These are phyloP conservation scores for Venturia pyrina DNA, from an alignment of 2,329 filamentous ascomycete genomes.

Conservation along the genomic window DNA sequence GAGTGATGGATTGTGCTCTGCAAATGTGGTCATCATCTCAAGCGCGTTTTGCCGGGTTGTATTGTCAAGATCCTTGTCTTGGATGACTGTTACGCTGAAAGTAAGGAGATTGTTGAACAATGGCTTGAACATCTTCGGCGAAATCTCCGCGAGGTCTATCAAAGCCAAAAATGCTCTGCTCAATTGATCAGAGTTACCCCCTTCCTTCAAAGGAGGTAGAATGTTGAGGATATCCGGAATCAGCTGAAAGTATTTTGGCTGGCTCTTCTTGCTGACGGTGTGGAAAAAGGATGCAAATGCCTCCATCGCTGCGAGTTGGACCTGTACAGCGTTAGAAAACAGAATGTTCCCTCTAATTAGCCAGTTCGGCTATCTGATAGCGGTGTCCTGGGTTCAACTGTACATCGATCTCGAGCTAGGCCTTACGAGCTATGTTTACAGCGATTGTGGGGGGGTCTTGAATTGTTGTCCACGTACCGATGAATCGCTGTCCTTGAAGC, in stretches of 20 bases:
- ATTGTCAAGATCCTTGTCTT: conserved; percentile 89
- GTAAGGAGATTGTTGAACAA: conserved; percentile 89
- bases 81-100: conserved; percentile 87
- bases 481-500: conserved; percentile 82
- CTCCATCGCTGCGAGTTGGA: conserved; percentile 89
- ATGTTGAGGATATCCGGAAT: conserved; percentile 91
- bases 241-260: conserved; percentile 77
- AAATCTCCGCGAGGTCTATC: conserved; percentile 89
- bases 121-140: conserved; percentile 93
- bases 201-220: conserved; percentile 85
- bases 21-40: conserved; percentile 96
- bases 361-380: not conserved
- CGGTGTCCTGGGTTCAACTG: not conserved
- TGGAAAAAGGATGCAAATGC: conserved; percentile 95
- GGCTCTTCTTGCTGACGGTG: conserved; percentile 76
- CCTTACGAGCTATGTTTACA: not conserved
- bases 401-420: conserved; percentile 11
- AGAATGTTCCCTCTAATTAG: not conserved
- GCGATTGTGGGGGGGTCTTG: not conserved
- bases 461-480: conserved; percentile 43
- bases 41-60: conserved; percentile 87
- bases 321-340: conserved; percentile 38
- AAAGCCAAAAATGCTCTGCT: conserved; percentile 82
- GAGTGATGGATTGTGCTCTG: conserved; percentile 87
- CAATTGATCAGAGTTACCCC: conserved; percentile 80